Percentiles rank a stretch among this genome's conserved stretches.
Conservation (phyloP, 495 filamentous ascomycete genomes). For the Tuber indicum region DNA sequence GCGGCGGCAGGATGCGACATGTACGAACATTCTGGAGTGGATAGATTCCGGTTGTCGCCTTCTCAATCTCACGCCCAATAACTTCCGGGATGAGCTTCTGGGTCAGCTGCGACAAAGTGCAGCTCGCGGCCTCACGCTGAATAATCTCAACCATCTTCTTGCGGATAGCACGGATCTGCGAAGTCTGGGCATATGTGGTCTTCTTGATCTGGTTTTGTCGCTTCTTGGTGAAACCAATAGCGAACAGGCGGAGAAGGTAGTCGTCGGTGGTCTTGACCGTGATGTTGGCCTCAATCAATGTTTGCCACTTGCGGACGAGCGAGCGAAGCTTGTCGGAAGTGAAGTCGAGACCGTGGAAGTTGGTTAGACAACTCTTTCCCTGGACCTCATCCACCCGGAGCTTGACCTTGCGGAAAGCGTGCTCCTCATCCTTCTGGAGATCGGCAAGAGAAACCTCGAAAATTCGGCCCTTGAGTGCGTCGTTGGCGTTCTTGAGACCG, state of each 20-base stretch:
- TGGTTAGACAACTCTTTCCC: slow-evolving; percentile 99
- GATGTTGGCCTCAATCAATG: slow-evolving; percentile 97
- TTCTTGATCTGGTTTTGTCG: slow-evolving; percentile 99
- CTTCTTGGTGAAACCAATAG: slow-evolving; percentile 98
- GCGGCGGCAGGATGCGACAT: slow-evolving; percentile 2
- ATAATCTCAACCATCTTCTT: slow-evolving; percentile 99
- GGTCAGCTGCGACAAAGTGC: slow-evolving; percentile 88
- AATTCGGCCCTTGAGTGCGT: slow-evolving; percentile 95
- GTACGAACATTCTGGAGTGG: slow-evolving; percentile 89
- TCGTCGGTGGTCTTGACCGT: slow-evolving; percentile 99
- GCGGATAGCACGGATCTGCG: slow-evolving; percentile 92
- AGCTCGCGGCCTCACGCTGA: slow-evolving; percentile 85
- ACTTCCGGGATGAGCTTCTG: slow-evolving; percentile 98
- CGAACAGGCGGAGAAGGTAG: slow-evolving; percentile 96
- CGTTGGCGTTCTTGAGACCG: slow-evolving; percentile 99
- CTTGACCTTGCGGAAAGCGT: slow-evolving; percentile 98
- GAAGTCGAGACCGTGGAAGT: slow-evolving; percentile 99
- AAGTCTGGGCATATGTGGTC: slow-evolving; percentile 93
- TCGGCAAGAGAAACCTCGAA: slow-evolving; percentile 98
- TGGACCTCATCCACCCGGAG: slow-evolving; percentile 97
- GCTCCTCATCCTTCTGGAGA: slow-evolving; percentile 98
- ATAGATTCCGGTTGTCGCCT: slow-evolving; percentile 98
- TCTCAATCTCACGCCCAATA: slow-evolving; percentile 98
- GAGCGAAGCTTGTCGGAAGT: slow-evolving; percentile 99
- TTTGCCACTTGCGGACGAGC: slow-evolving; percentile 98